Evolutionary conservation across 768 basidiomycete species (phyloP).

Genomic region (Termitomyces sp.): DNA sequence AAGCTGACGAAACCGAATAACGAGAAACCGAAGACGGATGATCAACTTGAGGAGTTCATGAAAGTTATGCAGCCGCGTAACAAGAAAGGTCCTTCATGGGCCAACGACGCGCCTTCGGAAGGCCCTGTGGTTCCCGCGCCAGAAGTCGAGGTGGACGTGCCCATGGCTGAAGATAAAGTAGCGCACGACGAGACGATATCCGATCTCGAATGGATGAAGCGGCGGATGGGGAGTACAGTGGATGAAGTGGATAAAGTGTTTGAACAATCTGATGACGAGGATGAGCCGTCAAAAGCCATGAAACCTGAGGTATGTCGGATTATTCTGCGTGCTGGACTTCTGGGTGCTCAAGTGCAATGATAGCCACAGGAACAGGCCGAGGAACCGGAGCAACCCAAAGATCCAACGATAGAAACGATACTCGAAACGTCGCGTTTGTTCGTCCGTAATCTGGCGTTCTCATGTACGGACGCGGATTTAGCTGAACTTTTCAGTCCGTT

Average conservation of each 20-base stretch:
- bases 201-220: conserved; percentile 75
- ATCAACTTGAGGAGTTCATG: conserved; percentile 64
- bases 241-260: conserved; percentile 47
- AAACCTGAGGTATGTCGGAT: neutral
- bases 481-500: conserved; percentile 58
- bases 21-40: conserved; percentile 26
- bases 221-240: conserved; percentile 51
- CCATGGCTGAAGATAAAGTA: conserved; percentile 11
- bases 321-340: neutral
- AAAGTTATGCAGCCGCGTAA: conserved; percentile 67
- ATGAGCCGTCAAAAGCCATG: conserved; percentile 13
- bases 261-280: conserved; percentile 62
- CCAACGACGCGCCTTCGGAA: conserved; percentile 40
- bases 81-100: conserved; percentile 63
- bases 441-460: conserved; percentile 92
- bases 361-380: neutral
- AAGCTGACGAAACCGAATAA: neutral
- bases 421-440: conserved; percentile 79
- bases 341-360: neutral
- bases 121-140: conserved; percentile 8
- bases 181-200: conserved; percentile 42
- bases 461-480: conserved; percentile 73
- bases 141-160: conserved; percentile 13
- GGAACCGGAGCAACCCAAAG: conserved; percentile 20
- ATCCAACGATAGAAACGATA: conserved; percentile 51